A percentile compares a stretch with the other conserved stretches of the same genome.
Conservation (phyloP, 148 eudicot genomes). For the Beta vulgaris region DNA sequence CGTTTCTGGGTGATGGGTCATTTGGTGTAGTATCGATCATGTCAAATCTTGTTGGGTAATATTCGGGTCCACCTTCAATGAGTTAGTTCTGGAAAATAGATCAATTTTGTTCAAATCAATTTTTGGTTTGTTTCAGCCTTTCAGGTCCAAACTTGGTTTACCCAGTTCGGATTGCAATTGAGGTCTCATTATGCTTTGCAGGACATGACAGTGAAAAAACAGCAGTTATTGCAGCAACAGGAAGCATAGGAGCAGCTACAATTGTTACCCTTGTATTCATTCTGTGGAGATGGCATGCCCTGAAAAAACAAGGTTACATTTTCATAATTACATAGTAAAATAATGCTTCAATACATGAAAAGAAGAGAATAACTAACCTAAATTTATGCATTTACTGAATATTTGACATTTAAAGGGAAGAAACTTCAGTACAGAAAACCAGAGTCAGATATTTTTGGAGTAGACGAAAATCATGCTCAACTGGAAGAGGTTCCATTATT, state of each 20-base stretch:
- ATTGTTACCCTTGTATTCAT: conserved; percentile 4
- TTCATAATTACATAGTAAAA: neutral
- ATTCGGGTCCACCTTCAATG: too few relatives aligned
- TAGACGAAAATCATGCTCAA: conserved; percentile 21
- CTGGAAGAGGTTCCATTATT: conserved; percentile 34
- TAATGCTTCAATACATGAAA: neutral
- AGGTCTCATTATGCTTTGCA: conserved; percentile 7
- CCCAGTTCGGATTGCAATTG: too few relatives aligned
- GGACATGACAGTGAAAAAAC: conserved; percentile 10
- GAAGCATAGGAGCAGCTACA: neutral
- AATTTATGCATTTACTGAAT: neutral
- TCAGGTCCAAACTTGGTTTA: too few relatives aligned
- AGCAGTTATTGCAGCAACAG: conserved; percentile 9
- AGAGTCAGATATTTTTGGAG: too few relatives aligned
- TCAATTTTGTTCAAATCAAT: too few relatives aligned
- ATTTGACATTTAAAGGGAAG: neutral
- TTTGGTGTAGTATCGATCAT: too few relatives aligned
- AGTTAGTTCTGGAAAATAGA: too few relatives aligned
- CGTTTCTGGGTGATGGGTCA: too few relatives aligned
- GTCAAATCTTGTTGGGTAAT: too few relatives aligned
- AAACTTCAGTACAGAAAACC: too few relatives aligned
- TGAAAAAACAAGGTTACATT: conserved; percentile 10
- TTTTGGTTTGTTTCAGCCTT: too few relatives aligned
- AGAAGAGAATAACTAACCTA: neutral
- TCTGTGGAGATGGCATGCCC: conserved; percentile 17